A percentile compares a stretch with the other conserved stretches of the same genome.
Conservation (phyloP, 2,329 filamentous ascomycete species). For the Diaporthe batatas region DNA sequence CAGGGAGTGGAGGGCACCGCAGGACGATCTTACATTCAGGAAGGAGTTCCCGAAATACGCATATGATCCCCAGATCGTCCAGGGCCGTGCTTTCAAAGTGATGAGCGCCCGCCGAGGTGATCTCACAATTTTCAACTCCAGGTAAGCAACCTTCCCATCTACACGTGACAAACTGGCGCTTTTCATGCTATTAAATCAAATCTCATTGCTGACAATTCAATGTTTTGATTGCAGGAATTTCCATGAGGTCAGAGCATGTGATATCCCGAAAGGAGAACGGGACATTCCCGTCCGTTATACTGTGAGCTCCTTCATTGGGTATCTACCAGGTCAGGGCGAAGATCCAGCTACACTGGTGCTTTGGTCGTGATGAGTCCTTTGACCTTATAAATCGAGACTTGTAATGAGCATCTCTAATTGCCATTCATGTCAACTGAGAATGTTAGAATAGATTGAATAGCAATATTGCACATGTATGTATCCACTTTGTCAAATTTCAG, state of each 20-base stretch:
- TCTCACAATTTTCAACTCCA: background rate
- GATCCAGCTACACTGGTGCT: slow-evolving; percentile 11
- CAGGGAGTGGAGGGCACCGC: background rate
- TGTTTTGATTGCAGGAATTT: background rate
- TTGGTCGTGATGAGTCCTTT: background rate
- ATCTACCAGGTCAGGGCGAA: background rate
- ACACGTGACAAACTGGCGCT: background rate
- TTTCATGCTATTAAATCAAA: background rate
- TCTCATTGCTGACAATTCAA: background rate
- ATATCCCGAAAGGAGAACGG: slow-evolving; percentile 2
- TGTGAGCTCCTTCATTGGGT: slow-evolving; percentile 7
- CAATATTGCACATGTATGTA: no score
- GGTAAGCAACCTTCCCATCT: background rate
- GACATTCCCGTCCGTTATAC: slow-evolving; percentile 1
- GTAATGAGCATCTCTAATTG: background rate
- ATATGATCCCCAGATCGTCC: background rate
- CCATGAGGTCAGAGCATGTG: slow-evolving; percentile 3
- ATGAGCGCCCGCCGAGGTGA: background rate
- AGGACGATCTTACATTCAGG: background rate
- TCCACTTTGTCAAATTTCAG: background rate
- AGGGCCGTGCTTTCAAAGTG: background rate
- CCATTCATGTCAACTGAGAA: background rate
- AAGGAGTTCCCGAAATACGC: background rate
- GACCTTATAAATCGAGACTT: background rate
- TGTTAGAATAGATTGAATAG: background rate